Base-by-base conservation (phyloP, 164 flowering plant genomes). In the Aristolochia contorta region DNA sequence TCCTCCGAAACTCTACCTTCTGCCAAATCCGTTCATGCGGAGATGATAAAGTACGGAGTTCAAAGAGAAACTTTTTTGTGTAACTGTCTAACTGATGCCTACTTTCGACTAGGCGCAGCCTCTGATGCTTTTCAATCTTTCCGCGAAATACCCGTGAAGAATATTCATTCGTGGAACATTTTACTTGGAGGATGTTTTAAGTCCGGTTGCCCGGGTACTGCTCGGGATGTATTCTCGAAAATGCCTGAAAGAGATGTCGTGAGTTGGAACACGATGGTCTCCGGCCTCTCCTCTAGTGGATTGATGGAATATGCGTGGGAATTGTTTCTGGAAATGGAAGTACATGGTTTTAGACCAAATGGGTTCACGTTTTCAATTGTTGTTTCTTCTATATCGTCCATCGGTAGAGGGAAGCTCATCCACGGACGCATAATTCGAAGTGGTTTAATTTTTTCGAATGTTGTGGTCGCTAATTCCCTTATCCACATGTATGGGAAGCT, bases 401-500 rank as follows among this genome's bases (percentile, higher is more conserved):
- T 54, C 47, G 6, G 32, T 50, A 74, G 72, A 37, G 84, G 71
- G 20, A 81, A 74, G 75, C 67, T 78, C 48, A 60, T 81, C 48
- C 88, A 83, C 69, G 78, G 75, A 18, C 54, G 57, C 43, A 64
- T 80, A 21, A 62, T 80, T 32, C 61, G 78, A 25, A 74, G 58
- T 20, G 68, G 78, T 56, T 49, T 65, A 56, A 24, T 45, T 64
- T 24, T 49, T 13, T 64, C 68, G 0, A 76, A 72, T 65, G 51
- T 75, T 63, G 79, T 80, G 27, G 65, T 79, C 53, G 79, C 82
- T 57, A 83, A 81, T 74, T 70, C 77, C 1, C 65, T 83, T 30
- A 80, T 83, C 63, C 68, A 63, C 56, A 70, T 77, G 80, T 83
- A 83, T 66, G 82, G 83, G 54, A 79, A 65, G 67, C 65, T 79